Evolutionary conservation across 2,329 filamentous ascomycete species (phyloP).

Genomic region (Talaromyces sp.): DNA sequence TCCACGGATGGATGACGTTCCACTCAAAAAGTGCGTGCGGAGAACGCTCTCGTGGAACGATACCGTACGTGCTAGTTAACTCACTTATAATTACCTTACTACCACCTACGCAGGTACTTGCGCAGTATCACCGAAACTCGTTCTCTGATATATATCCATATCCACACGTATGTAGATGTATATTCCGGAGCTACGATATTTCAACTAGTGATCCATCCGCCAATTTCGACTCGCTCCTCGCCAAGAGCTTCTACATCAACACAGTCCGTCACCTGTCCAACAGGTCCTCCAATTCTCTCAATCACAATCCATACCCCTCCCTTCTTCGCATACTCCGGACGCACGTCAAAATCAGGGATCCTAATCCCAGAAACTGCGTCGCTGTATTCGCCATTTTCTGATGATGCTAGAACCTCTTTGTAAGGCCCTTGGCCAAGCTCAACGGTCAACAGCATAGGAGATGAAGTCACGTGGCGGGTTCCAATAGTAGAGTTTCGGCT

Average conservation of each 20-base stretch:
- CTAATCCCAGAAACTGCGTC: conserved; percentile 65
- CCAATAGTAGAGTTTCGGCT: conserved; percentile 44
- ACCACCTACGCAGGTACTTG: no score
- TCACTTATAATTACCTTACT: no score
- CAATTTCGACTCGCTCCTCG: conserved; percentile 43
- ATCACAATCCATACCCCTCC: conserved; percentile 74
- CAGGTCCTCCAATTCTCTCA: conserved; percentile 66
- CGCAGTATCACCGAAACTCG: neutral
- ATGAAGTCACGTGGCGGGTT: conserved; percentile 36
- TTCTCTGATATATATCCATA: no score
- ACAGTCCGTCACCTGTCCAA: conserved; percentile 47
- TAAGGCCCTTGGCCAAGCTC: conserved; percentile 70
- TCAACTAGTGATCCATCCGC: conserved; percentile 33
- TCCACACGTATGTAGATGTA: no score
- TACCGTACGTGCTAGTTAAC: no score
- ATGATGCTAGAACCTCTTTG: conserved; percentile 61
- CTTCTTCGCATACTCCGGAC: conserved; percentile 54
- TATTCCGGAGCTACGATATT: neutral
- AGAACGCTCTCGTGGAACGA: neutral
- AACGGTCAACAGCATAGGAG: conserved; percentile 65
- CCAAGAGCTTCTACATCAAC: conserved; percentile 43
- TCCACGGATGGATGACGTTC: conserved; percentile 1
- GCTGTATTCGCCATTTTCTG: conserved; percentile 70
- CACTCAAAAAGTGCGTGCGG: neutral
- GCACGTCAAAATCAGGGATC: conserved; percentile 70